phyloP scores from a whole-genome alignment of 345 rosid species.

The Corchorus capsularis region DNA sequence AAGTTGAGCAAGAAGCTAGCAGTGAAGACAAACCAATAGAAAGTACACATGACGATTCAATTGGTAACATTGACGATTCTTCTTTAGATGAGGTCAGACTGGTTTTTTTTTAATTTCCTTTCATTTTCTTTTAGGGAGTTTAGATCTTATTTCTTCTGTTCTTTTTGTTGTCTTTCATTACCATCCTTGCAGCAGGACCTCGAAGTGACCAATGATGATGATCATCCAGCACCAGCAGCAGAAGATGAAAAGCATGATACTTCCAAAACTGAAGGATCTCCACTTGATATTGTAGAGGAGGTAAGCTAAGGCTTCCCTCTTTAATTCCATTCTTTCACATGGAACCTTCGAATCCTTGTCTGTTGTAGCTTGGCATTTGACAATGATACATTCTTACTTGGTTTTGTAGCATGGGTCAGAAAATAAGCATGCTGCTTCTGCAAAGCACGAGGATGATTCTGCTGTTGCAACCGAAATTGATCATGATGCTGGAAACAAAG shows the following conservation, averaged over 20 bases:
- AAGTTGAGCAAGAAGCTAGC: slow-evolving; percentile 29
- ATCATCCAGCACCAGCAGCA: slow-evolving; percentile 31
- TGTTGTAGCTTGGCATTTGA: background rate
- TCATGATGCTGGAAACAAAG: slow-evolving; percentile 39
- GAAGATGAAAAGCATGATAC: slow-evolving; percentile 35
- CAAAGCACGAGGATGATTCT: slow-evolving; percentile 38
- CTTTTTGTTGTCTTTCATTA: slow-evolving; percentile 17
- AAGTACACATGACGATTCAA: slow-evolving; percentile 37
- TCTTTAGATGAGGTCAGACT: slow-evolving; percentile 59
- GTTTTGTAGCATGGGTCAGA: slow-evolving; percentile 43
- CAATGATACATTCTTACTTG: slow-evolving; percentile 19
- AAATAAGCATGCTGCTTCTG: slow-evolving; percentile 36
- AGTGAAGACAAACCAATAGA: slow-evolving; percentile 37
- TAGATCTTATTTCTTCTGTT: background rate
- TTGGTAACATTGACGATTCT: slow-evolving; percentile 55
- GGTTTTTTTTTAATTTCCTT: slow-evolving; percentile 8
- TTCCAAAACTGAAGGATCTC: slow-evolving; percentile 35
- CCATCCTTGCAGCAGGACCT: slow-evolving; percentile 27
- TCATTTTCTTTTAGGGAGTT: background rate
- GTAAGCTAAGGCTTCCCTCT: slow-evolving; percentile 30
- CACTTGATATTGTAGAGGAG: slow-evolving; percentile 35
- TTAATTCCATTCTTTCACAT: slow-evolving; percentile 4
- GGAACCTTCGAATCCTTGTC: background rate
- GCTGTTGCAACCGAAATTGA: slow-evolving; percentile 40
- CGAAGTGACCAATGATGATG: slow-evolving; percentile 27